Evolutionary conservation across 345 rosid genomes (phyloP), one percentile per base, ranked within the genome.

Genomic region (Erysimum cheiranthoides): DNA sequence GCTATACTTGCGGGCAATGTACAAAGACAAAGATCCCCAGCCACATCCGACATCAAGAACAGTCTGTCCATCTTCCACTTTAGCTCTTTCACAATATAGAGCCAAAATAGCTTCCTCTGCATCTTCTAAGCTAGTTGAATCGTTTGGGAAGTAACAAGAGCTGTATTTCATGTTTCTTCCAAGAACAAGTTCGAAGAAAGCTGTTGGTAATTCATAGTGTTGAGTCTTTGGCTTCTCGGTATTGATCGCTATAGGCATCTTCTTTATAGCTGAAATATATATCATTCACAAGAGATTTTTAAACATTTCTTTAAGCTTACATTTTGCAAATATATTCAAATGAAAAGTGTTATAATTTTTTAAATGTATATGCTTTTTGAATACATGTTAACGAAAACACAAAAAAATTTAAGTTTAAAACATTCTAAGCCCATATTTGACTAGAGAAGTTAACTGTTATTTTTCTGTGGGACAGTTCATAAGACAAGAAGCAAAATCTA

Each of bases 41-140:
- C 97, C 98, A 77, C 97, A 91, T 36, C 97, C 98, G 32, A 88
- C 82, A 67, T 91, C 98, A 73, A 94, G 94, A 60, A 94, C 85
- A 25, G 80, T 79, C 28, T 84, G 95, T 4, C 97, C 95, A 74
- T 94, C 92, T 79, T 85, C 82, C 43, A 94, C 69, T 61, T 83
- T 73, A 10, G 93, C 82, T 77, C 91, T 88, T 84, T 85, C 74
- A 53, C 97, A 90, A 46, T 89, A 92, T 5, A 91, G 70, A 80
- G 88, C 88, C 82, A 91, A 32, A 91, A 83, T 87, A 18, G 86
- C 87, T 78, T 85, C 76, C 84, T 94, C 97, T 47, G 98, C 97
- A 57, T 90, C 96, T 71, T 90, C 94, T 65, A 91, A 79, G 67
- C 81, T 85, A 60, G 21, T 86, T 40, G 85, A 81, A 66, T 79